Evolutionary conservation across 345 rosid species (phyloP).

Genomic region (Physaria fendleri): DNA sequence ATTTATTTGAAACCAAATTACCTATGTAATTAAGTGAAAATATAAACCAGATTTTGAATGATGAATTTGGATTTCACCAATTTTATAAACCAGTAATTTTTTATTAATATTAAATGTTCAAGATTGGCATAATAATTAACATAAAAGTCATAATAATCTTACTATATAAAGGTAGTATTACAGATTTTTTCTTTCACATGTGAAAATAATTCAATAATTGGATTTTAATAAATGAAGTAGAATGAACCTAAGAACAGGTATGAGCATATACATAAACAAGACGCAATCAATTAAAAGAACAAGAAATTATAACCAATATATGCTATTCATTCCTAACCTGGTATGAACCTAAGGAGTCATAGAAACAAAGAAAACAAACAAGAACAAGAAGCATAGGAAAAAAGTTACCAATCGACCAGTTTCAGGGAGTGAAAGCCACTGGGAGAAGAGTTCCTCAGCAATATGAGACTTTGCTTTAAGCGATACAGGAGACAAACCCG

Average conservation of each 20-base stretch:
- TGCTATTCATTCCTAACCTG: background rate
- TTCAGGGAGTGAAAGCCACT: conserved; percentile 84
- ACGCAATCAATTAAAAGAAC: background rate
- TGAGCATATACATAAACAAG: background rate
- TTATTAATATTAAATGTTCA: no score
- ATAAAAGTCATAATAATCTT: background rate
- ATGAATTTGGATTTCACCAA: no score
- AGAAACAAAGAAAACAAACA: no score
- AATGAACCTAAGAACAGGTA: background rate
- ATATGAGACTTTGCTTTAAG: conserved; percentile 46
- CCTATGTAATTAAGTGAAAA: no score
- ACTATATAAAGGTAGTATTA: background rate
- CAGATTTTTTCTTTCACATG: background rate
- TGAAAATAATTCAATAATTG: background rate
- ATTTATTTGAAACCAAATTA: no score
- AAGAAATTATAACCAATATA: background rate
- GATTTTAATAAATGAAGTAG: background rate
- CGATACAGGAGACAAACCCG: conserved; percentile 51
- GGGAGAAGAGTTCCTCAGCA: conserved; percentile 59
- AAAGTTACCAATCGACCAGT: conserved; percentile 45
- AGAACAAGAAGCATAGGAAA: background rate
- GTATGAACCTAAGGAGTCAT: no score
- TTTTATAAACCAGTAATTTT: no score
- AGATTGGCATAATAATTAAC: background rate
- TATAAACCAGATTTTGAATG: no score